phyloP scores from a whole-genome alignment of 2,329 filamentous ascomycete genomes.

The Aspergillus sp. region DNA sequence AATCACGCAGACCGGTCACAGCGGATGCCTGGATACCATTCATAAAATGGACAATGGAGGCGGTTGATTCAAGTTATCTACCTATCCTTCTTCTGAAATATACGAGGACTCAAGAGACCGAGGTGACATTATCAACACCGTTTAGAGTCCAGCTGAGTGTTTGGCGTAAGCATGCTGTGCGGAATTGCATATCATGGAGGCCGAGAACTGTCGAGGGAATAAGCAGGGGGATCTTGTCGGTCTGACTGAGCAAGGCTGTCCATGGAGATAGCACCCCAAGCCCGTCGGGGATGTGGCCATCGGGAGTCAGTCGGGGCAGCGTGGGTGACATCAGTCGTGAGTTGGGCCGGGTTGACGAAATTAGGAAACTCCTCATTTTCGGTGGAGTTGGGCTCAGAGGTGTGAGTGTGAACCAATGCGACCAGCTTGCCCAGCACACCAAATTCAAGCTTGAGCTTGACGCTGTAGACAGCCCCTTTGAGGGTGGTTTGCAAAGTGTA shows the following conservation, averaged over 20 bases:
- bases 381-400: constrained; percentile 25
- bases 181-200: constrained; percentile 10
- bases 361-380: constrained; percentile 33
- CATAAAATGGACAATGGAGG: no score
- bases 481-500: constrained; percentile 43
- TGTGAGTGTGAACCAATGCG: constrained; percentile 30
- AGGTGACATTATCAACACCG: no score
- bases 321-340: constrained; percentile 35
- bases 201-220: constrained; percentile 8
- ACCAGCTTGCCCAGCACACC: constrained; percentile 43
- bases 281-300: constrained; percentile 8
- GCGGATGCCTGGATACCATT: no score
- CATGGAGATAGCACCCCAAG: constrained; percentile 22
- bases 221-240: constrained; percentile 14
- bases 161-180: no score
- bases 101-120: no score
- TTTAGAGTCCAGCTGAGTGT: no score
- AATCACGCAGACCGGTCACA: no score
- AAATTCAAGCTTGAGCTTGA: constrained; percentile 48
- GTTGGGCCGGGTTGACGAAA: constrained; percentile 37
- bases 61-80: no score
- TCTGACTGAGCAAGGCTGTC: constrained; percentile 24
- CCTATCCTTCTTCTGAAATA: no score
- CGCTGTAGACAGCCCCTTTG: constrained; percentile 44
- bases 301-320: constrained; percentile 17